Evolutionary conservation across 2,329 filamentous ascomycete genomes (phyloP).

Genomic region (Drechslerella stenobrocha): DNA sequence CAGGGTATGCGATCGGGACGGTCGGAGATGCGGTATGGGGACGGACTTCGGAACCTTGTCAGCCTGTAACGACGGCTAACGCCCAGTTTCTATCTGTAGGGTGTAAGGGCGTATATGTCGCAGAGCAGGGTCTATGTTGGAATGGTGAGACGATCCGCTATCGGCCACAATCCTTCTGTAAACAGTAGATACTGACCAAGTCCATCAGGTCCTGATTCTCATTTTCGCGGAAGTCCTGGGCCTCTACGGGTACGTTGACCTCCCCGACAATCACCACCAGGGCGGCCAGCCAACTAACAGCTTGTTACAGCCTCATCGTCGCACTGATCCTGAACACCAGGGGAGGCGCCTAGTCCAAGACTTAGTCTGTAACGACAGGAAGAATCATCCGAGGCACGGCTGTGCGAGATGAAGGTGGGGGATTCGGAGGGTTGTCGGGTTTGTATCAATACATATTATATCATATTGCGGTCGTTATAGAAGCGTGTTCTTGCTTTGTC

Average conservation of each 20-base stretch:
- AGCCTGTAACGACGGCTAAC: conserved; percentile 50
- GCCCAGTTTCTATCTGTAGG: conserved; percentile 52
- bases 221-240: conserved; percentile 98
- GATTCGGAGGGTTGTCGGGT: conserved; percentile 3
- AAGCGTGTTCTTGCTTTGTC: conserved; percentile 27
- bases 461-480: conserved; percentile 36
- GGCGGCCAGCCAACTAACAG: not conserved
- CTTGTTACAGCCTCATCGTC: conserved; percentile 31
- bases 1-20: conserved; percentile 93
- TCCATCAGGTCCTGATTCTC: conserved; percentile 35
- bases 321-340: conserved; percentile 52
- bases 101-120: conserved; percentile 92
- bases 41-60: not conserved
- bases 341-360: conserved; percentile 51
- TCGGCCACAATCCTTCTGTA: not conserved
- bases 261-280: not conserved
- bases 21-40: conserved; percentile 79
- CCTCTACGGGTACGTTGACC: conserved; percentile 77
- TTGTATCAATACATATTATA: conserved; percentile 35
- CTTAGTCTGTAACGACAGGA: too few species aligned
- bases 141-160: conserved; percentile 84
- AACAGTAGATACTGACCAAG: conserved; percentile 2
- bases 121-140: conserved; percentile 95
- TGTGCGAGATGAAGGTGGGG: not conserved
- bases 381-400: not conserved